Evolutionary conservation across 208 protist species (phyloP).

Genomic region (Trypanosoma melophagium): DNA sequence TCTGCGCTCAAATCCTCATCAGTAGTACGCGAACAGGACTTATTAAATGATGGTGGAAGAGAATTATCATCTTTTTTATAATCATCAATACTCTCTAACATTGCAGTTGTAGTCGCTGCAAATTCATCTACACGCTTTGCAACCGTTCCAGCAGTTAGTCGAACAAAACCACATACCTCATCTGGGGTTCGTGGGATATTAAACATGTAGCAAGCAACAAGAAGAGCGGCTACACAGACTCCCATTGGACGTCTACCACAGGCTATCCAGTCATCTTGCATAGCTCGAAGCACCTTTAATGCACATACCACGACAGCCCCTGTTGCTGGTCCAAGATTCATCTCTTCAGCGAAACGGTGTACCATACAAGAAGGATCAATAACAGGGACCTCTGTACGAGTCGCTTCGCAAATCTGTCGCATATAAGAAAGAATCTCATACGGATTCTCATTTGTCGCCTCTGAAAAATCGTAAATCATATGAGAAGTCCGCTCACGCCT

Average conservation of each 20-base stretch:
- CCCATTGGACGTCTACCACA: slow-evolving; percentile 87
- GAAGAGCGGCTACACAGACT: slow-evolving; percentile 85
- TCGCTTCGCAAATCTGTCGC: slow-evolving; percentile 73
- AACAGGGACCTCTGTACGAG: slow-evolving; percentile 79
- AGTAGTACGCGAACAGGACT: slow-evolving; percentile 42
- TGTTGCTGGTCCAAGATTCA: slow-evolving; percentile 72
- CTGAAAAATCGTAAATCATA: slow-evolving; percentile 90
- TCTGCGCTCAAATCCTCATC: slow-evolving; percentile 67
- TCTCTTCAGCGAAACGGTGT: slow-evolving; percentile 82
- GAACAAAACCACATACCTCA: slow-evolving; percentile 87
- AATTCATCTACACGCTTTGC: slow-evolving; percentile 83
- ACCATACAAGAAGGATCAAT: slow-evolving; percentile 87
- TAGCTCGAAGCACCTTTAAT: slow-evolving; percentile 83
- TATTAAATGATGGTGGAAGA: slow-evolving; percentile 72
- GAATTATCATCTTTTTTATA: slow-evolving; percentile 61
- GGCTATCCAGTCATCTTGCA: slow-evolving; percentile 92
- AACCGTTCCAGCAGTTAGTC: slow-evolving; percentile 82
- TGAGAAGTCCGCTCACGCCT: slow-evolving; percentile 79
- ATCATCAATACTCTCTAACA: slow-evolving; percentile 74
- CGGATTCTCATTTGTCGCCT: slow-evolving; percentile 49
- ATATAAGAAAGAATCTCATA: slow-evolving; percentile 74
- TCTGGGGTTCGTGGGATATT: slow-evolving; percentile 73
- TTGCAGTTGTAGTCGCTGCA: slow-evolving; percentile 65
- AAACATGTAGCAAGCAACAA: slow-evolving; percentile 88
- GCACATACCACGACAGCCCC: slow-evolving; percentile 79